phyloP scores from a whole-genome alignment of 768 basidiomycete genomes.

The Suillus brevipes region DNA sequence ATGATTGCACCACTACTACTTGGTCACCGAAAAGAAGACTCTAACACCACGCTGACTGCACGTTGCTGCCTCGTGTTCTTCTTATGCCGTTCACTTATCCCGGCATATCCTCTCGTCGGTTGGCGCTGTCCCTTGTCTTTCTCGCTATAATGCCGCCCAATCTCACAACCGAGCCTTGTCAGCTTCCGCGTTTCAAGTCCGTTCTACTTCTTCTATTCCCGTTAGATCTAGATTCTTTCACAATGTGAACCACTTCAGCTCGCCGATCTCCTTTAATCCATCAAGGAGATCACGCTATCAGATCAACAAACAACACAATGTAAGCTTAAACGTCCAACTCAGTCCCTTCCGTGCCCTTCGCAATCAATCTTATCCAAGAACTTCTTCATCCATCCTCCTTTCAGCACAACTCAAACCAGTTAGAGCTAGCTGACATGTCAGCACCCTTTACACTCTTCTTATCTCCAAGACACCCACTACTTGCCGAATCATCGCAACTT shows the following conservation, averaged over 20 bases:
- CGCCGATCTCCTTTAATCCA: constrained; percentile 23
- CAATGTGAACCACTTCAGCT: constrained; percentile 5
- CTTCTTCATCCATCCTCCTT: constrained; percentile 18
- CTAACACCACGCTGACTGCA: constrained; percentile 8
- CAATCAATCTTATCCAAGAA: constrained; percentile 12
- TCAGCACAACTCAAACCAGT: constrained; percentile 18
- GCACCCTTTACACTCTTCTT: constrained; percentile 22
- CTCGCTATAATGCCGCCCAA: neutral
- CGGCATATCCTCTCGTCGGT: neutral
- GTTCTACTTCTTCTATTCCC: constrained; percentile 4
- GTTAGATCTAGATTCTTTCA: constrained; percentile 6
- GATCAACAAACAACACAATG: constrained; percentile 24
- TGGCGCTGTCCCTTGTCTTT: neutral
- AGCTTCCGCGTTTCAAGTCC: neutral
- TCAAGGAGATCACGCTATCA: constrained; percentile 13
- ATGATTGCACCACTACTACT: neutral
- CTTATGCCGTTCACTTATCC: constrained; percentile 17
- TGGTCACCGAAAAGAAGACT: neutral
- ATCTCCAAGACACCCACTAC: constrained; percentile 15
- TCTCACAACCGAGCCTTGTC: constrained; percentile 3
- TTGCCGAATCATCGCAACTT: constrained; percentile 15
- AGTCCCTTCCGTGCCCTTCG: constrained; percentile 7
- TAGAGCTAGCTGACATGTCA: constrained; percentile 18
- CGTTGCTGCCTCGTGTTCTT: constrained; percentile 25
- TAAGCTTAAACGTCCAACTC: constrained; percentile 1